Evolutionary conservation across 2,329 filamentous ascomycete genomes (phyloP), one percentile per base, ranked within the genome.

Genomic region (Albophoma yamanashiensis): DNA sequence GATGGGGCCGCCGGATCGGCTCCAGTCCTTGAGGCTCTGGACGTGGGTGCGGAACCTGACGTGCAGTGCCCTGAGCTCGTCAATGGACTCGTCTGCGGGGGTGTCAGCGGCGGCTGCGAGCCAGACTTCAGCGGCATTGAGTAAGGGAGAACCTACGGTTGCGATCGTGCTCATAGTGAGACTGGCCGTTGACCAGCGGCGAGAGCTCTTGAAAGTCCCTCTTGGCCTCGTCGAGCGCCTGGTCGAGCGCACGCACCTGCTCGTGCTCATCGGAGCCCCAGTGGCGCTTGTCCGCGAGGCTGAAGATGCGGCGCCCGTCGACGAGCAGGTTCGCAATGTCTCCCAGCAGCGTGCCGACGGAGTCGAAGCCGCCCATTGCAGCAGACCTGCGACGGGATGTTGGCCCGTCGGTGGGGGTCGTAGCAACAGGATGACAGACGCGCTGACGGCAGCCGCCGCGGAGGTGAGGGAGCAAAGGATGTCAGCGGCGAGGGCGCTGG

Each of bases 221-320:
- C 71, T 80, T 82, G 60, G 83, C 83, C 64, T 84, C 81, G 67
- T 84, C 81, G 58, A 86, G 75, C n/a, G 78, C 75, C 42, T 76
- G 74, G 65, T 84, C 79, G 59, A 86, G 74, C 56, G 80, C 78
- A 60, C 77, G 79, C 60, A 80, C 70, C 73, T 85, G 83, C 67
- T 85, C 82, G 67, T 82, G 79, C 73, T 85, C 82, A 74, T 84
- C 82, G 27, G 76, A 73, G 0, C 78, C 80, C 83, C 83, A 85
- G 62, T 80, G 78, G 53, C 77, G 76, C 71, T 84, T 84, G 70
- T 85, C 82, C 66, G 82, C 78, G 64, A 82, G 77, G 72, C 76
- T 76, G 67, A 85, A 73, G 64, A 79, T 79, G 67, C 80, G 81
- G 65, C 84, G 71, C 61, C 76, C 77, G 64, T 83, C 79, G 67